Conservation (phyloP, 73 alveolate genomes). For the Paraurostyla sp. region DNA sequence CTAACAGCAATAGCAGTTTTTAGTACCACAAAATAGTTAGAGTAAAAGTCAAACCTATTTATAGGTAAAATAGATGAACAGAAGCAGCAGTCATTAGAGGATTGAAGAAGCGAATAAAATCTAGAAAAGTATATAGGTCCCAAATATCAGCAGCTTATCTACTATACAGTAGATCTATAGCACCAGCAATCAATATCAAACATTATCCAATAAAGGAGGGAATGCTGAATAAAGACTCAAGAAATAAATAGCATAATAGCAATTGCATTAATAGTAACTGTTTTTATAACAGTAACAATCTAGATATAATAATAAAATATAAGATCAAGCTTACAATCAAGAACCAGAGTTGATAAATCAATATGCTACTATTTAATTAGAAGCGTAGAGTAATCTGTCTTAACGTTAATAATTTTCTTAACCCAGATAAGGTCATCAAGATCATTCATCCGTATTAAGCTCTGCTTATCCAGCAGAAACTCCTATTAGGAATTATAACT, state of each 20-base stretch:
- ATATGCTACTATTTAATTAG: conserved; percentile 18
- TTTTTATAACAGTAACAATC: neutral
- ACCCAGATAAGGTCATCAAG: no score
- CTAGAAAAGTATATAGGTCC: neutral
- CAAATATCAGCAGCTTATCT: neutral
- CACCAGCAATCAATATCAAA: neutral
- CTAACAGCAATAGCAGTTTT: neutral
- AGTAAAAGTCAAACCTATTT: neutral
- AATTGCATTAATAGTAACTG: neutral
- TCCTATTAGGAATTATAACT: neutral
- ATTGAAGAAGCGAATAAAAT: neutral
- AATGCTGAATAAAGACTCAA: neutral
- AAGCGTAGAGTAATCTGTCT: neutral
- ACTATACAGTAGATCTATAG: neutral
- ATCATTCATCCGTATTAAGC: neutral
- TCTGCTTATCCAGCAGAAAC: neutral
- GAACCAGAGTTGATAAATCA: neutral
- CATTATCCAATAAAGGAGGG: neutral
- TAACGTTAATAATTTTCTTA: neutral
- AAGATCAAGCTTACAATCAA: neutral
- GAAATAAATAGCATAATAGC: neutral
- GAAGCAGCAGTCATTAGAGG: conserved; percentile 35
- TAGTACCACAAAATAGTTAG: neutral
- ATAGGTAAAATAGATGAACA: neutral
- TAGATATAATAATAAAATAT: neutral